Conservation (phyloP, 2,329 filamentous ascomycete genomes). For the Macrophomina phaseolina region DNA sequence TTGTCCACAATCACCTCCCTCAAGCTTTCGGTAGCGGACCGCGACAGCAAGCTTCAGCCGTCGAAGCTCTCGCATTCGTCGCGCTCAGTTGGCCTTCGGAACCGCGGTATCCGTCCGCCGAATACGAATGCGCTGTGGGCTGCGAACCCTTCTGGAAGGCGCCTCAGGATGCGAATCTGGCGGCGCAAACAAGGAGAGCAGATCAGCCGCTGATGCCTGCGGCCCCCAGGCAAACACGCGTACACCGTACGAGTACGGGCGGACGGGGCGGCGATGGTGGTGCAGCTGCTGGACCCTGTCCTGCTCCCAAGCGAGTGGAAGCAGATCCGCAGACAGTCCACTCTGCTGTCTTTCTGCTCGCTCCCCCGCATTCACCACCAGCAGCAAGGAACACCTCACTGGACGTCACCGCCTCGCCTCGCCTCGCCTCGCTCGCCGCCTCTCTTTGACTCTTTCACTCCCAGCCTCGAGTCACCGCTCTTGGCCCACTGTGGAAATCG, state of each 20-base stretch:
- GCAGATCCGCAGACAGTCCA: conserved; percentile 7
- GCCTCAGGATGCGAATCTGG: conserved; percentile 7
- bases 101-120: conserved; percentile 11
- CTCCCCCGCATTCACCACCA: background rate
- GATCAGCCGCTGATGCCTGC: background rate
- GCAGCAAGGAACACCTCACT: background rate
- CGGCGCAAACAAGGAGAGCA: background rate
- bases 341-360: background rate
- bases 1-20: background rate
- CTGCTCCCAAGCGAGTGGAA: conserved; percentile 4
- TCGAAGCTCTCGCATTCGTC: conserved; percentile 1
- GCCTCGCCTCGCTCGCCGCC: too few species aligned
- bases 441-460: background rate
- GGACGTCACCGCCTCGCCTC: background rate
- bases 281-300: background rate
- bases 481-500: conserved; percentile 9
- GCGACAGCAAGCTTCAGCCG: background rate
- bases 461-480: conserved; percentile 6
- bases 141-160: conserved; percentile 7
- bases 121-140: conserved; percentile 11
- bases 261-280: background rate
- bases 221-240: too few species aligned
- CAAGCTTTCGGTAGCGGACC: conserved; percentile 9
- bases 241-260: conserved; percentile 1
- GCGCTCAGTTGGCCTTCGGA: background rate